Evolutionary conservation across 108 stramenopile genomes (phyloP), one percentile per base, ranked within the genome.

Genomic region (Fragilariopsis cylindrus): DNA sequence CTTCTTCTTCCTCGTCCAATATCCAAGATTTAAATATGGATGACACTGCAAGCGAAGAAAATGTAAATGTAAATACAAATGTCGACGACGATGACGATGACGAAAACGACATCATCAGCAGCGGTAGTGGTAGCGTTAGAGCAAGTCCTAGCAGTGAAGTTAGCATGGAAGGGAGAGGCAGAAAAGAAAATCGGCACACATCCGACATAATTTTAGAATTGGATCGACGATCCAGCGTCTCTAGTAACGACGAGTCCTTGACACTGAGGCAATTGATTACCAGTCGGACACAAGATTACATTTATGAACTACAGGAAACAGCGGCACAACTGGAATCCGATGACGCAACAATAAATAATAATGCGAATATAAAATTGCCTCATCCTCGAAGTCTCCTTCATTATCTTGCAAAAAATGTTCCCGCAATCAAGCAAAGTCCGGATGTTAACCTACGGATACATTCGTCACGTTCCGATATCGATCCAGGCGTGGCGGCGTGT

Each of bases 391-490:
- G 65, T 16, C 65, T 88, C 12, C 63, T 88, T 9, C 88, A 88
- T 73, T 85, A 69, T 56, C 46, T 89, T 30, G 85, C 85, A 30
- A 83, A 83, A 50, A 86, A 85, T 60, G 80, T 89, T 66, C 85
- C 85, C 4, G 88, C 88, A 30, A 85, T 89, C 55, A 80, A 77
- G 7, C 81, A 81, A 13, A 80, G 78, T 57, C 88, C 88, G 12
- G 88, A 89, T 55, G 69, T 89, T 15, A 81, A 82, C 53, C 60
- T 89, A 39, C 53, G 84, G 0, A 81, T 89, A 18, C 74, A 77
- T 45, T 74, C 83, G 0, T 74, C 88, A 15, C 70, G 71, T 39
- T 49, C 77, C 9, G 83, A 82, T 52, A 71, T 88, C 3, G 88
- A 89, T 65, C 64, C 81, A 3, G 75, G 88, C 16, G 60, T 86